Evolutionary conservation across 805 yeast genomes (phyloP).

Genomic region (Kazachstania taianensis): DNA sequence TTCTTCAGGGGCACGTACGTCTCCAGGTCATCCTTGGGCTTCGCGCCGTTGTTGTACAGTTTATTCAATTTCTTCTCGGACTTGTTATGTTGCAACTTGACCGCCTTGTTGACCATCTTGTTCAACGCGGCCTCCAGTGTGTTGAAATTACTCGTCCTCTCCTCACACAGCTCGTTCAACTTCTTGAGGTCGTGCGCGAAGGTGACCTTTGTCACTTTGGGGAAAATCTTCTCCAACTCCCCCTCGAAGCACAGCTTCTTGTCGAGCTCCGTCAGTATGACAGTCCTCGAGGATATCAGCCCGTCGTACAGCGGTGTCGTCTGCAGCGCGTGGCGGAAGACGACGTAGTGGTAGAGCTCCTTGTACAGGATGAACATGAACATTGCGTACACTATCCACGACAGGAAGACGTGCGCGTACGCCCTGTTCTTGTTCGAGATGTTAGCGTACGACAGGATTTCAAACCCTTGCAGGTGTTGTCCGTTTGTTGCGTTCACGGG

Average conservation of each 20-base stretch:
- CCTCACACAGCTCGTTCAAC: slow-evolving; percentile 46
- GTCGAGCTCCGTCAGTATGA: slow-evolving; percentile 62
- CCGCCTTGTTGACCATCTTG: slow-evolving; percentile 48
- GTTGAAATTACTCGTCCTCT: slow-evolving; percentile 48
- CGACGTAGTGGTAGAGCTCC: slow-evolving; percentile 60
- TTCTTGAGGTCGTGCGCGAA: slow-evolving; percentile 55
- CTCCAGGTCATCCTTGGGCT: slow-evolving; percentile 45
- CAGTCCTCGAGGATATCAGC: slow-evolving; percentile 56
- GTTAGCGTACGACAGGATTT: slow-evolving; percentile 53
- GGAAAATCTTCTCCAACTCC: slow-evolving; percentile 48
- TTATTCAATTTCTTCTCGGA: slow-evolving; percentile 37
- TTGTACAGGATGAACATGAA: slow-evolving; percentile 58
- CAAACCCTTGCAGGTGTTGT: slow-evolving; percentile 45
- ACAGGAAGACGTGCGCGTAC: slow-evolving; percentile 65
- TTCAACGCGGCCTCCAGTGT: slow-evolving; percentile 62
- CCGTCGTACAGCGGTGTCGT: slow-evolving; percentile 67
- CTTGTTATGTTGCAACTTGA: slow-evolving; percentile 49
- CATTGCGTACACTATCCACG: slow-evolving; percentile 66
- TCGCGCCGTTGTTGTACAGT: slow-evolving; percentile 17
- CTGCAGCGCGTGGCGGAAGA: slow-evolving; percentile 65
- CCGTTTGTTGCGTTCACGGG: slow-evolving; percentile 72
- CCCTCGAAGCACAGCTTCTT: slow-evolving; percentile 37
- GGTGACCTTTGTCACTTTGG: slow-evolving; percentile 48
- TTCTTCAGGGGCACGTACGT: slow-evolving; percentile 62
- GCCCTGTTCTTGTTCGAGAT: slow-evolving; percentile 52